These are phyloP conservation scores for Incumbomyces delicatus DNA, from an alignment of 2,329 filamentous ascomycete species.

Conservation along the genomic window DNA sequence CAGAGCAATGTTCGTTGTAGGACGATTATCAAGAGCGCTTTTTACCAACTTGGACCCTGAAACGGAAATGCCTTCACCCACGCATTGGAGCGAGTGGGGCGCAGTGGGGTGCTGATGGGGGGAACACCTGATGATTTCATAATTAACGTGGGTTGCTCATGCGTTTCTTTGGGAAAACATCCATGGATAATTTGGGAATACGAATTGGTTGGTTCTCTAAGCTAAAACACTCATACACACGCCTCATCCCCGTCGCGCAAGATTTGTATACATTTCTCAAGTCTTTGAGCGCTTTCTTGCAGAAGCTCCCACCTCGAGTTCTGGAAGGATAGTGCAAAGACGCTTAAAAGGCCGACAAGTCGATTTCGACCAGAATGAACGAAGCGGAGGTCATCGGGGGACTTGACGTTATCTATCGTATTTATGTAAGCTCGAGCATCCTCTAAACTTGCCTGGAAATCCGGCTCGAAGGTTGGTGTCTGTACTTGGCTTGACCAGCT, in stretches of 20 bases:
- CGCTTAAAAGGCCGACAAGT: conserved; percentile 68
- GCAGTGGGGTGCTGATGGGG: too few relatives aligned
- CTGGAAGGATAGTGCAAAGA: conserved; percentile 70
- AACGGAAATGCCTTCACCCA: too few relatives aligned
- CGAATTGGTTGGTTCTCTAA: too few relatives aligned
- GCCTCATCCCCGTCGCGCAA: neutral
- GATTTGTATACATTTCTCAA: conserved; percentile 62
- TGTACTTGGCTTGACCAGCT: neutral
- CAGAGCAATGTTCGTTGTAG: neutral
- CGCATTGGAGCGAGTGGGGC: too few relatives aligned
- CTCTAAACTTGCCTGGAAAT: conserved; percentile 51
- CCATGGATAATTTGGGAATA: too few relatives aligned
- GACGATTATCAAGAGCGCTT: too few relatives aligned
- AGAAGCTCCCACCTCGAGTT: conserved; percentile 84
- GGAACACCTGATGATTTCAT: too few relatives aligned
- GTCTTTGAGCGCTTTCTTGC: conserved; percentile 69
- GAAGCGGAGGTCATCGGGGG: conserved; percentile 65
- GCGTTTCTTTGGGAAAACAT: too few relatives aligned
- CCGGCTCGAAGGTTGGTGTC: conserved; percentile 7
- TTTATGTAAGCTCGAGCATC: conserved; percentile 73
- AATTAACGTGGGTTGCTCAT: too few relatives aligned
- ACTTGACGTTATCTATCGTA: conserved; percentile 60
- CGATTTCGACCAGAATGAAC: conserved; percentile 64
- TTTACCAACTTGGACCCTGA: too few relatives aligned
- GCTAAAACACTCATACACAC: too few relatives aligned